These are phyloP conservation scores for Coemansia sp. DNA, from an alignment of 192 early-diverging fungal species.

Conservation along the genomic window DNA sequence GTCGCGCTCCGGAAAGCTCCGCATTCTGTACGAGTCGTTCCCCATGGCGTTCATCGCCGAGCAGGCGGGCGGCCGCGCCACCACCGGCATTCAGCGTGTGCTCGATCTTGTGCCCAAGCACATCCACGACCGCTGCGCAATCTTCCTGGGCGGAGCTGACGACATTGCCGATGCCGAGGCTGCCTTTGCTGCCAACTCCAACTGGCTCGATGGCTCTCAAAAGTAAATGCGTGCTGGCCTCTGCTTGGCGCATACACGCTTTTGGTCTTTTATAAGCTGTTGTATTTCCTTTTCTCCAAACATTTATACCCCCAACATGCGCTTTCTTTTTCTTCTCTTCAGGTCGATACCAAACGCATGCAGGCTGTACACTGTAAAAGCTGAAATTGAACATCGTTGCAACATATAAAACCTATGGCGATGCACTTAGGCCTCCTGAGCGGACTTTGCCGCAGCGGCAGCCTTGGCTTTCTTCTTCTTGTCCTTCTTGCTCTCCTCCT, in stretches of 20 bases:
- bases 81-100: constrained; percentile 77
- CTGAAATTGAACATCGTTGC: not conserved
- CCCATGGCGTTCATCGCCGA: constrained; percentile 96
- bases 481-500: constrained; percentile 6
- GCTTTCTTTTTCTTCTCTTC: constrained; percentile 53
- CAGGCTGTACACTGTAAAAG: constrained; percentile 64
- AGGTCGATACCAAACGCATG: constrained; percentile 93
- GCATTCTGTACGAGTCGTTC: constrained; percentile 97
- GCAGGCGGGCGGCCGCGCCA: constrained; percentile 93
- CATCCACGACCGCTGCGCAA: constrained; percentile 87
- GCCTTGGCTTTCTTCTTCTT: constrained; percentile 50
- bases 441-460: constrained; percentile 48
- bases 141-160: constrained; percentile 86
- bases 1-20: constrained; percentile 86
- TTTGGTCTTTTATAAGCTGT: not conserved
- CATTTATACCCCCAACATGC: not conserved
- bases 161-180: constrained; percentile 88
- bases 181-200: constrained; percentile 59
- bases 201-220: constrained; percentile 45
- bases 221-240: constrained; percentile 10
- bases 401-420: not conserved
- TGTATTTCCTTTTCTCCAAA: not conserved
- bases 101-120: constrained; percentile 82
- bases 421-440: constrained; percentile 33
- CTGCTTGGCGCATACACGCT: not conserved